phyloP scores from a whole-genome alignment of 2,329 filamentous ascomycete species.

The Cordyceps cicadae region DNA sequence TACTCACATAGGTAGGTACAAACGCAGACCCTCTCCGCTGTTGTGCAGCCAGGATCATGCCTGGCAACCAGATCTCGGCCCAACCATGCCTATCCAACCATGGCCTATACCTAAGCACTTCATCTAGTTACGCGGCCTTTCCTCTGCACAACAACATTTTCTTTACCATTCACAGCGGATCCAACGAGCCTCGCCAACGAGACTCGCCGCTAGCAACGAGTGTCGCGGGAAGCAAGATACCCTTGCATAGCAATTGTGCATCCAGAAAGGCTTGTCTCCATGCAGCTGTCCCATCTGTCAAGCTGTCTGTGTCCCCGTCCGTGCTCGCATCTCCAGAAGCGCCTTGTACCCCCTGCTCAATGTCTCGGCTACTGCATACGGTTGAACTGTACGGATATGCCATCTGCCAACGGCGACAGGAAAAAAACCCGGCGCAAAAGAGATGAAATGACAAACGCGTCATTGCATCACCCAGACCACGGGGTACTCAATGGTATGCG shows the following conservation, averaged over 20 bases:
- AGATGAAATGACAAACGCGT: background rate
- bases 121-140: no score
- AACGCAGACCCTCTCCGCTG: background rate
- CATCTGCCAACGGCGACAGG: background rate
- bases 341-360: background rate
- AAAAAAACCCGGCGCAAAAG: background rate
- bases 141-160: no score
- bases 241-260: background rate
- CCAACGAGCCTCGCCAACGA: no score
- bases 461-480: no score
- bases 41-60: background rate
- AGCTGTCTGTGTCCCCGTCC: constrained; percentile 8
- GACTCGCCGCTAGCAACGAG: no score
- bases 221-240: no score
- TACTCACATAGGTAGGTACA: no score
- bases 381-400: constrained; percentile 8
- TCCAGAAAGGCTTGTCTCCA: background rate
- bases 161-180: no score
- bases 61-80: background rate
- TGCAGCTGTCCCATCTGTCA: constrained; percentile 2
- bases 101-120: no score
- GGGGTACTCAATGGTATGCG: background rate
- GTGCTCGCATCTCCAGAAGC: constrained; percentile 4
- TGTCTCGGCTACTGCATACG: constrained; percentile 6
- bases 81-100: background rate